Evolutionary conservation across 208 protist species (phyloP).

Genomic region (Angomonas deanei): DNA sequence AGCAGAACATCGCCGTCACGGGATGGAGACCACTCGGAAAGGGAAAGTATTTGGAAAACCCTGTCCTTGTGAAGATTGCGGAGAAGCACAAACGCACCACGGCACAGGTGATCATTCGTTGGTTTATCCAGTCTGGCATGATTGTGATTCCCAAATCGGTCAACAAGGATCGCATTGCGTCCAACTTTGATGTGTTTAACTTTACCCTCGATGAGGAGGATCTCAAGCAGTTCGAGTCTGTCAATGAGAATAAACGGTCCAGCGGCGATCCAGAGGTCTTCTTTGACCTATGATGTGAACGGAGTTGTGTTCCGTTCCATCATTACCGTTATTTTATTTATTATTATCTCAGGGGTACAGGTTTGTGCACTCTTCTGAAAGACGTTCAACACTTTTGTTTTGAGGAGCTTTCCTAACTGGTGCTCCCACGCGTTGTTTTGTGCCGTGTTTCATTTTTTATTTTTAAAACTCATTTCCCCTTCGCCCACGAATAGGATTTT

Average conservation of each 20-base stretch:
- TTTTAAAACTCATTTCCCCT: background rate
- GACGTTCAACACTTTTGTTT: too few species aligned
- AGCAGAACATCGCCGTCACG: slow-evolving; percentile 68
- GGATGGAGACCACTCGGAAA: slow-evolving; percentile 84
- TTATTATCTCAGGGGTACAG: too few species aligned
- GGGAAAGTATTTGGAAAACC: slow-evolving; percentile 29
- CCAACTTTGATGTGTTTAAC: slow-evolving; percentile 87
- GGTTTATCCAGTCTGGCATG: slow-evolving; percentile 57
- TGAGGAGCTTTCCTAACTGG: too few species aligned
- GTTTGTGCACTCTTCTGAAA: too few species aligned
- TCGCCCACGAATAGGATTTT: background rate
- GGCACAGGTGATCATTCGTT: slow-evolving; percentile 76
- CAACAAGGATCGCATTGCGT: slow-evolving; percentile 62
- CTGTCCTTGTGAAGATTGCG: slow-evolving; percentile 34
- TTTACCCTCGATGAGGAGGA: slow-evolving; percentile 78
- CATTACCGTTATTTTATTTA: too few species aligned
- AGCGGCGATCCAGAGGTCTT: slow-evolving; percentile 36
- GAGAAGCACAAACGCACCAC: slow-evolving; percentile 41
- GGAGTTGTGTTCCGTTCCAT: too few species aligned
- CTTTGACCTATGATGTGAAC: slow-evolving; percentile 20
- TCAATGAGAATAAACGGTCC: slow-evolving; percentile 44
- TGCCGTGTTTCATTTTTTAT: background rate
- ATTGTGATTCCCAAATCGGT: slow-evolving; percentile 85
- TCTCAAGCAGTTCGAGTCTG: slow-evolving; percentile 41
- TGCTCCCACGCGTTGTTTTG: too few species aligned